Conservation (phyloP, 1,284 basidiomycete genomes). For the Stereum hirsutum region DNA sequence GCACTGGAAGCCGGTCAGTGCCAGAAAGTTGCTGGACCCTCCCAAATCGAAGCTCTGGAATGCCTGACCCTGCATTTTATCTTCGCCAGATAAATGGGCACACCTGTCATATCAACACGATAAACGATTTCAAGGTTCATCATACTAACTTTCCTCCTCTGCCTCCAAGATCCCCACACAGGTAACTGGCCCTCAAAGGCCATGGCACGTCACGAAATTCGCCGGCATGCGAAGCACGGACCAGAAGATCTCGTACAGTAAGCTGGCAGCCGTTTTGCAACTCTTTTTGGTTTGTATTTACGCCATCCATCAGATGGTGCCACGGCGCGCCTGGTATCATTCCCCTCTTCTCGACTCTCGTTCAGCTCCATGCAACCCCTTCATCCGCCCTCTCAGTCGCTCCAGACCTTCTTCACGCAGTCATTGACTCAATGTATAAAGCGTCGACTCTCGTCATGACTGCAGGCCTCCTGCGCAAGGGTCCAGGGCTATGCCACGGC, state of each 20-base stretch:
- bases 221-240: not conserved
- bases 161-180: slow-evolving; percentile 26
- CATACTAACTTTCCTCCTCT: slow-evolving; percentile 33
- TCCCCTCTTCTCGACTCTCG: slow-evolving; percentile 33
- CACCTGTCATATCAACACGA: no score
- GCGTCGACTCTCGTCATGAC: slow-evolving; percentile 35
- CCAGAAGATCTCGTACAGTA: slow-evolving; percentile 36
- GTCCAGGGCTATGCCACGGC: slow-evolving; percentile 49
- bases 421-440: slow-evolving; percentile 23
- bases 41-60: no score
- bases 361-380: slow-evolving; percentile 10
- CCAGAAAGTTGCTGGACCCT: no score
- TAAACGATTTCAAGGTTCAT: no score
- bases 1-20: no score
- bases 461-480: slow-evolving; percentile 41
- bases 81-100: no score
- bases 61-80: no score
- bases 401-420: slow-evolving; percentile 13
- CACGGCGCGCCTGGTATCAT: slow-evolving; percentile 45
- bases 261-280: slow-evolving; percentile 9
- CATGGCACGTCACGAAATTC: slow-evolving; percentile 11
- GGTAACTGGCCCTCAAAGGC: slow-evolving; percentile 47
- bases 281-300: not conserved
- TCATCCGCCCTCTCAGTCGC: slow-evolving; percentile 12
- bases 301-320: slow-evolving; percentile 34